Percentiles rank a stretch among this genome's conserved stretches.
These are phyloP conservation scores for Cyberlindnera meyerae DNA, from an alignment of 805 yeast species.

Conservation along the genomic window DNA sequence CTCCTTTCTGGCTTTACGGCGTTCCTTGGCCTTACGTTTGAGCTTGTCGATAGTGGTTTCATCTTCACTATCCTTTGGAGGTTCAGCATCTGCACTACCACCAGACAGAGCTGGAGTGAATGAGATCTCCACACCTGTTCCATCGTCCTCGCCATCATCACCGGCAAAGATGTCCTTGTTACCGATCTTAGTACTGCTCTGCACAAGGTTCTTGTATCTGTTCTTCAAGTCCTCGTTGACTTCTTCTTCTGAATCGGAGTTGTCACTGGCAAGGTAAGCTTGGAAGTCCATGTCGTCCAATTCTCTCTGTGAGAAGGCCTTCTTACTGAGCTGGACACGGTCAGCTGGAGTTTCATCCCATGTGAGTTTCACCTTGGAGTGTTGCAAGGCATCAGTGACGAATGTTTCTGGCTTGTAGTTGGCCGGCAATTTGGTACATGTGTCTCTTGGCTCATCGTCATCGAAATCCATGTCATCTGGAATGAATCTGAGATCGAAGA, in stretches of 20 bases:
- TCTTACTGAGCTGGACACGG: constrained; percentile 66
- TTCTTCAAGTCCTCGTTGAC: constrained; percentile 36
- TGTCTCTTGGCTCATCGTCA: constrained; percentile 69
- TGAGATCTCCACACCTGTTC: constrained; percentile 76
- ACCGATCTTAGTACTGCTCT: constrained; percentile 34
- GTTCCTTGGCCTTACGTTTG: constrained; percentile 86
- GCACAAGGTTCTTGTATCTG: constrained; percentile 59
- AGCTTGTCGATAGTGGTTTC: constrained; percentile 76
- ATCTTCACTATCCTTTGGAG: constrained; percentile 35
- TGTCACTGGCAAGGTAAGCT: constrained; percentile 83
- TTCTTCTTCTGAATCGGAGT: constrained; percentile 48
- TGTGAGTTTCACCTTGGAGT: constrained; percentile 90
- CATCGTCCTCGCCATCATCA: constrained; percentile 51
- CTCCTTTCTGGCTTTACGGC: constrained; percentile 80
- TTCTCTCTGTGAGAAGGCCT: constrained; percentile 84
- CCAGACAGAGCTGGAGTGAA: constrained; percentile 80
- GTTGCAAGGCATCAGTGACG: constrained; percentile 93
- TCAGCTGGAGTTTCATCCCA: constrained; percentile 99
- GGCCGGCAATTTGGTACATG: constrained; percentile 65
- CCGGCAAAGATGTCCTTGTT: constrained; percentile 29
- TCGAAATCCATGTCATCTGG: constrained; percentile 92
- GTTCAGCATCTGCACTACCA: constrained; percentile 25
- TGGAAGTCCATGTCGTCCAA: constrained; percentile 86
- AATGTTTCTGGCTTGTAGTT: constrained; percentile 75
- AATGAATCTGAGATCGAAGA: constrained; percentile 85